Base-by-base conservation (phyloP, 805 yeast species). In the Starmerella bombicola region DNA sequence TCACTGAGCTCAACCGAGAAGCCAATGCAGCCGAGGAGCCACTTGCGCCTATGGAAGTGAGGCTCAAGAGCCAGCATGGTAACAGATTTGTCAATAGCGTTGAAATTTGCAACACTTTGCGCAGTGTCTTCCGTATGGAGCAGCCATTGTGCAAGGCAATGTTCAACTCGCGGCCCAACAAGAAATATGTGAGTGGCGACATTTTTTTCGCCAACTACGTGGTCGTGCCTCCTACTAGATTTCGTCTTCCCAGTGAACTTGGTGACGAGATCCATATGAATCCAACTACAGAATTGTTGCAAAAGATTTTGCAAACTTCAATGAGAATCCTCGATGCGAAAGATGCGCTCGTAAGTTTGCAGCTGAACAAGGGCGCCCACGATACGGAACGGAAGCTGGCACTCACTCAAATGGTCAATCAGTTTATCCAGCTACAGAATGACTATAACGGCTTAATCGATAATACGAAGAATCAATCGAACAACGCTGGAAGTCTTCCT, bases 241-340 rank as follows among this genome's bases (percentile, higher is more conserved):
- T 91, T 69, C 74, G 99, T 61, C 70, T 86, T 51, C 98, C 99
- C n/a, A 79, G 94, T 13, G 86, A 86, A 61, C 68, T 91, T 44
- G 98, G 98, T 42, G 99, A 91, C 42, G 96, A 84, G 60, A 73
- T 88, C 46, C 97, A 91, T 61, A 95, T 91, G 64, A 86, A 84
- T 60, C 66, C 91, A 35, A 94, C 85, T 65, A 93, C 91, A 61
- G 95, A 86, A 63, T 68, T 86, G 42, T 67, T 91, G 35, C 71
- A 91, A 19, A 80, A 77, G 54, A 71, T 93, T 38, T 67, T 91
- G 55, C 80, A 78, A 43, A 81, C 96, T 1, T 70, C 88, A 21
- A 62, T 85, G 46, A 64, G 79, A 38, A 88, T 91, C 45, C 74
- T 95, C 62, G 96, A 86, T 58, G 71, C 86, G 56, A 85, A 83